Evolutionary conservation across 805 yeast species (phyloP).

Genomic region (Phaffomyces opuntiae): DNA sequence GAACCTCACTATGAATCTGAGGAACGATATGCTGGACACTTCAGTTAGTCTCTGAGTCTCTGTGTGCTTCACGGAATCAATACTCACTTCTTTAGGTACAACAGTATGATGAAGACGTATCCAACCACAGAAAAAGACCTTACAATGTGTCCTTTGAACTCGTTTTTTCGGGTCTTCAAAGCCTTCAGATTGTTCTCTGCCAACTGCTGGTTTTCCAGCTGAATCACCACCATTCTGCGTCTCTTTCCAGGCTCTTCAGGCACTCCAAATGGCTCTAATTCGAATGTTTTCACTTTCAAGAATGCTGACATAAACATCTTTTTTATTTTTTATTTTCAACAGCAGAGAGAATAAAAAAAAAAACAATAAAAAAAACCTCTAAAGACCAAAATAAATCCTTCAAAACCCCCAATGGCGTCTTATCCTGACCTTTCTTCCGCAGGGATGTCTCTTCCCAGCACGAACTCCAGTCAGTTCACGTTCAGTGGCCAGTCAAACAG

Average conservation of each 20-base stretch:
- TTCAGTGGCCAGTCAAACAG: constrained; percentile 4
- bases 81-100: constrained; percentile 21
- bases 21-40: constrained; percentile 15
- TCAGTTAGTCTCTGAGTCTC: constrained; percentile 2
- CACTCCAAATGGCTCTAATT: too few relatives aligned
- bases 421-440: constrained; percentile 3
- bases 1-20: constrained; percentile 26
- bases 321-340: not conserved
- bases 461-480: not conserved
- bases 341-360: not conserved
- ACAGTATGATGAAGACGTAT: constrained; percentile 15
- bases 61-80: too few relatives aligned
- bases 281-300: not conserved
- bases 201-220: constrained; percentile 7
- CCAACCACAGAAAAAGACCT: constrained; percentile 14
- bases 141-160: constrained; percentile 11
- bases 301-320: not conserved
- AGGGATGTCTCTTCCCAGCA: not conserved
- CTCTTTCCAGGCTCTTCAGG: too few relatives aligned
- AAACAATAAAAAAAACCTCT: not conserved
- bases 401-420: not conserved
- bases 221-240: constrained; percentile 5
- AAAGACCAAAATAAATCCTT: not conserved
- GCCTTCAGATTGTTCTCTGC: constrained; percentile 12
- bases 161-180: constrained; percentile 16